phyloP scores from a whole-genome alignment of 495 filamentous ascomycete species.

The Achaetomiella virescens region DNA sequence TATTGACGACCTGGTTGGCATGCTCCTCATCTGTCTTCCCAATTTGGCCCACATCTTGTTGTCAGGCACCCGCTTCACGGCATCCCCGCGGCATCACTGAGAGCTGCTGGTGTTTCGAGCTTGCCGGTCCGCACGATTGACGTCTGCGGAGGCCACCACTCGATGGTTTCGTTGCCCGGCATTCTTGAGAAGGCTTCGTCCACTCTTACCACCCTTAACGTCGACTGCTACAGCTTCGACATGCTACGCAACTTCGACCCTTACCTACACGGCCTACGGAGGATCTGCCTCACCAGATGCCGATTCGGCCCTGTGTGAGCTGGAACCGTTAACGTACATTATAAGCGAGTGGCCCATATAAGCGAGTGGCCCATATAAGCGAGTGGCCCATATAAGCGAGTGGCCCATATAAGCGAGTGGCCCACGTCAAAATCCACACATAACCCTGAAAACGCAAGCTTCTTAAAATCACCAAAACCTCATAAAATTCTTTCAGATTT shows the following conservation, averaged over 20 bases:
- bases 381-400: too few relatives aligned
- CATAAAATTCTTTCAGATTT: too few relatives aligned
- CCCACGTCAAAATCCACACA: too few relatives aligned
- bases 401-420: too few relatives aligned
- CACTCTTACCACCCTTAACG: slow-evolving; percentile 12
- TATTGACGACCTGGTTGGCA: slow-evolving; percentile 7
- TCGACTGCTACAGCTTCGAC: not conserved
- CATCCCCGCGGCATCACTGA: slow-evolving; percentile 13
- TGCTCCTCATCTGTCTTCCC: slow-evolving; percentile 16
- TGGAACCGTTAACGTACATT: too few relatives aligned
- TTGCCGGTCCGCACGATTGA: slow-evolving; percentile 17
- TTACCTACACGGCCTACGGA: slow-evolving; percentile 15
- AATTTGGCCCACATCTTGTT: slow-evolving; percentile 9
- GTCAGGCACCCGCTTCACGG: not conserved
- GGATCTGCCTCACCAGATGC: slow-evolving; percentile 11
- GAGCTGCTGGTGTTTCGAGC: slow-evolving; percentile 13
- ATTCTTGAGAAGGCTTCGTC: slow-evolving; percentile 15
- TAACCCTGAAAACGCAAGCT: too few relatives aligned
- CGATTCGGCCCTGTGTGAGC: not conserved
- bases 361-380: too few relatives aligned
- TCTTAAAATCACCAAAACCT: too few relatives aligned
- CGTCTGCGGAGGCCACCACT: slow-evolving; percentile 1
- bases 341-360: too few relatives aligned
- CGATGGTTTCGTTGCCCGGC: not conserved
- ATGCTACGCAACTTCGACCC: not conserved